Evolutionary conservation across 345 rosid genomes (phyloP), one percentile per base, ranked within the genome.

Genomic region (Salix arbutifolia): DNA sequence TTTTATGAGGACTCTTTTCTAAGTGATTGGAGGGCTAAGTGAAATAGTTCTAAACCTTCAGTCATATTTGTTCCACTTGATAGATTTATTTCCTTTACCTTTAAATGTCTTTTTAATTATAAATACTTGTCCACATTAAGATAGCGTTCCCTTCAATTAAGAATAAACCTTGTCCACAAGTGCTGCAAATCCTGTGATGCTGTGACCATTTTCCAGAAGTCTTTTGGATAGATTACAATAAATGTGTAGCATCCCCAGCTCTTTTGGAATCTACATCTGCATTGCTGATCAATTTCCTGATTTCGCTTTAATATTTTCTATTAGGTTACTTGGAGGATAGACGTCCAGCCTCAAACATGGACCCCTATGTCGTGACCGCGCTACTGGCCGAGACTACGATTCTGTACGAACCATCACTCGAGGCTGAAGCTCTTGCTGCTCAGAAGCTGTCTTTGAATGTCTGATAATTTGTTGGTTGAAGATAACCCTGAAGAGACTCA

Each of bases 321-420:
- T 70, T 60, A 93, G 99, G 98, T 75, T 96, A 93, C 87, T 84
- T 93, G 87, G 92, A 96, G 82, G 98, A 93, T 70, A 52, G 96
- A 67, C 96, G 96, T 50, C 98, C 99, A 48, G 92, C 98, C 64
- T 93, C 99, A 33, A 95, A 90, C 91, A 95, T 91, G 97, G 98
- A 93, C 80, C 97, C 98, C 4, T 93, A 91, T 70, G 77, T 86
- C 13, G 96, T 93, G 87, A 95, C 92, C 61, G 60, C 85, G 23
- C 81, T 93, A 42, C 81, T 93, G 69, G 97, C 97, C 3, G 93
- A 91, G 82, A 90, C 90, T 23, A 91, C 99, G 65, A 65, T 95
- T 31, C 79, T 93, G 42, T 91, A 89, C 85, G 92, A 93, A 85
- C 99, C 99, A 67, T 85, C 91, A 6, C 91, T 90, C 19, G 90